Evolutionary conservation across 2,329 filamentous ascomycete genomes (phyloP).

Genomic region (Aspergillus spinulosporus): DNA sequence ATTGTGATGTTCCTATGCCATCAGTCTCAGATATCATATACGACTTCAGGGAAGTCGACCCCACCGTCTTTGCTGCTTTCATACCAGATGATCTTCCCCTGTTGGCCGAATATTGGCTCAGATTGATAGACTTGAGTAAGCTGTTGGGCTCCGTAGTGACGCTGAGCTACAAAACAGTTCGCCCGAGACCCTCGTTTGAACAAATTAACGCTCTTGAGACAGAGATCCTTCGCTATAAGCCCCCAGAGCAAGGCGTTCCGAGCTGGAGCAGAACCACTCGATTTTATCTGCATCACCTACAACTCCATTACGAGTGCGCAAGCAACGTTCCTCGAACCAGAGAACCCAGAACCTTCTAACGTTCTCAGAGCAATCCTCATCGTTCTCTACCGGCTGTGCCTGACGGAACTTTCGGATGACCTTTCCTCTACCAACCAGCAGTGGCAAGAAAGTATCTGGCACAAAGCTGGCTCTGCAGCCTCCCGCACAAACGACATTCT

Average conservation of each 20-base stretch:
- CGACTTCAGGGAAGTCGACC: slow-evolving; percentile 22
- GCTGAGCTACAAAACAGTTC: slow-evolving; percentile 26
- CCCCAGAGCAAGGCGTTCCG: slow-evolving; percentile 22
- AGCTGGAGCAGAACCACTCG: slow-evolving; percentile 16
- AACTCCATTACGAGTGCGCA: slow-evolving; percentile 33
- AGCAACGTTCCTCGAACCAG: not conserved
- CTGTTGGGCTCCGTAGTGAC: slow-evolving; percentile 28
- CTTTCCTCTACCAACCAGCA: slow-evolving; percentile 16
- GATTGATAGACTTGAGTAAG: slow-evolving; percentile 28
- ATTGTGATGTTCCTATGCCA: slow-evolving; percentile 39
- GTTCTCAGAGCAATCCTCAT: slow-evolving; percentile 27
- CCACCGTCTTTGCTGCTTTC: slow-evolving; percentile 15
- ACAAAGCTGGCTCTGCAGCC: slow-evolving; percentile 28
- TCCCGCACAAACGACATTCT: slow-evolving; percentile 30
- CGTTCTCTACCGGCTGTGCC: slow-evolving; percentile 32
- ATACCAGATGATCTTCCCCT: slow-evolving; percentile 25
- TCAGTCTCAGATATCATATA: slow-evolving; percentile 28
- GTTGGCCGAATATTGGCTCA: slow-evolving; percentile 30
- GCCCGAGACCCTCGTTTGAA: slow-evolving; percentile 19
- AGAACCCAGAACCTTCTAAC: slow-evolving; percentile 4
- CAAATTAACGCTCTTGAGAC: slow-evolving; percentile 28
- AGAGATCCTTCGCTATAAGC: slow-evolving; percentile 20
- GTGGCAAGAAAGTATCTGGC: slow-evolving; percentile 27
- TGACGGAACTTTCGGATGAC: slow-evolving; percentile 23
- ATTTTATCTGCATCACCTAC: slow-evolving; percentile 29